Evolutionary conservation across 176 grass and related monocot species (phyloP), one percentile per base, ranked within the genome.

Genomic region (Elaeis guineensis): DNA sequence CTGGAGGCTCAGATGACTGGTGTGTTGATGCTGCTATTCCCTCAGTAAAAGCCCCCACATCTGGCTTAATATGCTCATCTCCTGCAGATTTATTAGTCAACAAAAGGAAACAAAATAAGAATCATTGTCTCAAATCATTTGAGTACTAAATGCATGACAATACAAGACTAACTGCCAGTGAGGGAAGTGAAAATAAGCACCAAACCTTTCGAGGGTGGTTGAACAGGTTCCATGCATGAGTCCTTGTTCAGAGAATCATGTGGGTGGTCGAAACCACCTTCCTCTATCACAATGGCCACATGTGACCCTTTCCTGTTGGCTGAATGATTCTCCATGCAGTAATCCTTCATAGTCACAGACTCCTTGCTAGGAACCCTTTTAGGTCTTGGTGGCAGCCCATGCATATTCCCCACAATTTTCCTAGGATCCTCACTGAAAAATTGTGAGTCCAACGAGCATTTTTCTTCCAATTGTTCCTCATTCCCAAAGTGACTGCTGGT

Each of bases 341-440:
- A 71, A 28, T 88, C 88, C 59, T 77, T 89, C 35, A 77, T 79
- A n/a, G 70, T 85, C 66, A 83, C 83, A 26, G 86, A 82, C 39
- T 98, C 88, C 72, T 78, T 85, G 70, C 78, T 85, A 53, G 94
- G 74, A 75, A 89, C 60, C 57, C 76, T 82, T 76, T 76, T 93
- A 59, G 94, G 88, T 80, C 88, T 98, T 48, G 88, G 85, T 62
- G 94, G 88, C 32, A 89, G 60, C 6, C 25, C 66, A 69, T 77
- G 72, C 28, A 53, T 55, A 83, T 77, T 81, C 19, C 53, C 35
- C 25, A 70, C 21, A 35, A 63, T 28, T 74, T 77, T 80, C 60
- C 67, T 52, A 21, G 66, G 59, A 30, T 78, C 64, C 15, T 74
- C 77, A 57, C 77, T 82, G 72, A 28, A 59, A 23, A 89, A 79